Percentiles rank a stretch among this genome's conserved stretches.
phyloP scores from a whole-genome alignment of 768 basidiomycete species.

The Trametes villosa region DNA sequence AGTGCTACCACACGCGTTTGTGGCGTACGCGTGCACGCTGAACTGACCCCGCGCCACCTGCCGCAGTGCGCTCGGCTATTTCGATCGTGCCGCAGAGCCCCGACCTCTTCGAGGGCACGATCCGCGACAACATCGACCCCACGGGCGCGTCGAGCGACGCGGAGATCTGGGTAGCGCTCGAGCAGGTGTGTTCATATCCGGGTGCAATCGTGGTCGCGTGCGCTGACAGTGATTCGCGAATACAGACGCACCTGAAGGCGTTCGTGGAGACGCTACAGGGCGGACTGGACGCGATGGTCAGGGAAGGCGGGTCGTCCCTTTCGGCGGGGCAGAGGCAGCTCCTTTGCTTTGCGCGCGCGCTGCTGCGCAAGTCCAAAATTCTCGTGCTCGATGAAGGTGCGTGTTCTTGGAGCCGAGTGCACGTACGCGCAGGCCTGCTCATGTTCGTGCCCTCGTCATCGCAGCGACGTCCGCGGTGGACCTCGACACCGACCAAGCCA shows the following conservation, averaged over 20 bases:
- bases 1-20: constrained; percentile 26
- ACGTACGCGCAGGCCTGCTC: neutral
- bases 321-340: constrained; percentile 88
- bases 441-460: neutral
- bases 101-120: constrained; percentile 49
- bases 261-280: constrained; percentile 69
- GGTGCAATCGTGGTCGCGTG: neutral
- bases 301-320: constrained; percentile 81
- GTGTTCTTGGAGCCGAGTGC: constrained; percentile 3
- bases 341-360: constrained; percentile 85
- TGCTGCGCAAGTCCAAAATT: constrained; percentile 84
- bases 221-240: neutral
- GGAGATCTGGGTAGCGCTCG: constrained; percentile 87
- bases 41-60: neutral
- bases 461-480: constrained; percentile 89
- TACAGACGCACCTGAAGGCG: constrained; percentile 66
- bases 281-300: constrained; percentile 71
- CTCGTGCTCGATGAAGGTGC: constrained; percentile 92
- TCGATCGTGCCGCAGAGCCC: constrained; percentile 87
- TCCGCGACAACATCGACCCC: constrained; percentile 91
- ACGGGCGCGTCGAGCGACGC: constrained; percentile 72
- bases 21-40: neutral
- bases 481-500: constrained; percentile 85
- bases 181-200: constrained; percentile 50
- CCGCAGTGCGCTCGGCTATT: constrained; percentile 70